Evolutionary conservation across 495 filamentous ascomycete species (phyloP), one percentile per base, ranked within the genome.

Genomic region (Hyaloscypha finlandica): DNA sequence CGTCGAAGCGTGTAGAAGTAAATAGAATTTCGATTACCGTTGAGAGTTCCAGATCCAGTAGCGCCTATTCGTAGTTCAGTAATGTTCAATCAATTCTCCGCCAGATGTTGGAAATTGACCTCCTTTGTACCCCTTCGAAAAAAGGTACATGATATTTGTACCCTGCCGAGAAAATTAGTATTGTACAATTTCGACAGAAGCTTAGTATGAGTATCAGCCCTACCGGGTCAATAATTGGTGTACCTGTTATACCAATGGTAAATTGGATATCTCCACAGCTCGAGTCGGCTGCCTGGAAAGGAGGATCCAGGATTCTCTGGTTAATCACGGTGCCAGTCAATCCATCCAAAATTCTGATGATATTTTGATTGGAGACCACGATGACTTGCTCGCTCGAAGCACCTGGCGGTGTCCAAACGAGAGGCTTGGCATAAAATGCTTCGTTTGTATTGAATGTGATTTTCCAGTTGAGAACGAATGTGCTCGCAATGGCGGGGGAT

Each of bases 331-430:
- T 66, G n/a, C 78, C 77, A 1, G 77, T 78, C 53, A 71, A 68
- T 32, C 74, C 76, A 68, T 79, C 68, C 6, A 80, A 8, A 20
- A 67, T 77, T 30, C 74, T 63, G 62, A 80, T 73, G 39, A 65
- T 70, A 63, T 80, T 80, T 65, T 74, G 68, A 3, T 77, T 68
- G 20, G 78, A 76, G 32, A 74, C 77, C 6, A 75, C 30, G 60
- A 78, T 78, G 25, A 80, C 61, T 14, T 74, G 45, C 55, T 79
- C 75, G 16, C 52, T 57, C 11, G 57, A 66, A n/a, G 42, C 16
- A 31, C 71, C 73, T 45, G 65, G 60, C 2, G 73, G 74, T 2
- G 78, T 79, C 54, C 77, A 80, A 12, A 78, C 72, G 25, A 80
- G 65, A 6, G 76, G 77, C 45, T 77, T 74, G 5, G 77, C 75